Conservation (phyloP, 2,329 filamentous ascomycete species). For the Lachnellula occidentalis region DNA sequence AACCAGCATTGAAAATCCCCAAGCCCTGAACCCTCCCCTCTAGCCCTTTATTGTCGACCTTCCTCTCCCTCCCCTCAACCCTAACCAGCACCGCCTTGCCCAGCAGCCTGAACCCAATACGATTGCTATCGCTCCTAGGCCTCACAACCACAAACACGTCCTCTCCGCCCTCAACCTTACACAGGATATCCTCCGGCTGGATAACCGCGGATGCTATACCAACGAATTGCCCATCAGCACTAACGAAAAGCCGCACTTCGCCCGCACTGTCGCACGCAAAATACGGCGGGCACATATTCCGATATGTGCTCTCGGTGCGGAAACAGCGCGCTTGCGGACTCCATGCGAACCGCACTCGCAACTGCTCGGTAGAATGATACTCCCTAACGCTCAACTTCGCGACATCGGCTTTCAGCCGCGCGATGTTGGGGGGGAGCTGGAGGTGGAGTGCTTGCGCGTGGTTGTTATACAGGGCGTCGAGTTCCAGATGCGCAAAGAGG, state of each 20-base stretch:
- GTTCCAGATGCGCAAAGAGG: background rate
- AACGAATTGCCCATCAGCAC: background rate
- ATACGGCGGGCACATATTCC: background rate
- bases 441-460: background rate
- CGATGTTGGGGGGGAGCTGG: background rate
- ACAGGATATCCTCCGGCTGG: background rate
- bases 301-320: background rate
- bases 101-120: background rate
- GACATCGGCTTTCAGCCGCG: background rate
- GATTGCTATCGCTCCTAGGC: background rate
- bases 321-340: background rate
- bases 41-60: background rate
- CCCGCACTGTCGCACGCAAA: background rate
- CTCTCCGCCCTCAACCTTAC: background rate
- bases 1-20: too few species aligned
- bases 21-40: background rate
- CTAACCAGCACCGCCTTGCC: background rate
- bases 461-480: background rate
- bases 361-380: background rate
- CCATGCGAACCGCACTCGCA: background rate
- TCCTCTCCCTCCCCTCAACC: background rate
- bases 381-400: background rate
- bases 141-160: background rate
- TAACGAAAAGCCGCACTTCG: background rate
- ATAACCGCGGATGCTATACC: background rate